Percentiles rank a stretch among this genome's conserved stretches.
phyloP scores from a whole-genome alignment of 2,329 filamentous ascomycete genomes.

The Fusarium metavorans region DNA sequence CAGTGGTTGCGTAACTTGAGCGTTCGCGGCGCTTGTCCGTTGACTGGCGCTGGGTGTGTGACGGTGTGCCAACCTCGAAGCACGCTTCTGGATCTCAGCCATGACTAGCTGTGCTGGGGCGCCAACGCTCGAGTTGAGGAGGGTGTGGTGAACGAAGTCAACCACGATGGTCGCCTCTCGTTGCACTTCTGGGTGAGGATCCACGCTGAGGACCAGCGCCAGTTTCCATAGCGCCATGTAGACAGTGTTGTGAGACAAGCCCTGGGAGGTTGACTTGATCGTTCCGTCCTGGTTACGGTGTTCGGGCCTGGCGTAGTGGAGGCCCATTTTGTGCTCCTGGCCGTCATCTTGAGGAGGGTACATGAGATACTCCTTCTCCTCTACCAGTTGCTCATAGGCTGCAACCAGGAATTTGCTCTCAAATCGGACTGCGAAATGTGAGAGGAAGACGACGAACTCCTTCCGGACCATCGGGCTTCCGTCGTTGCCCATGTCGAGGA shows the following conservation, averaged over 20 bases:
- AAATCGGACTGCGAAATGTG: slow-evolving; percentile 89
- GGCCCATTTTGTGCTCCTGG: slow-evolving; percentile 70
- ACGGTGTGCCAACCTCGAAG: slow-evolving; percentile 60
- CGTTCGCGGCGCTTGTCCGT: slow-evolving; percentile 56
- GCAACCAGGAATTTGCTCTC: slow-evolving; percentile 92
- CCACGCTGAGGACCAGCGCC: slow-evolving; percentile 87
- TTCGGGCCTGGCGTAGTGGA: slow-evolving; percentile 70
- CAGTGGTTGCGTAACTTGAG: slow-evolving; percentile 56
- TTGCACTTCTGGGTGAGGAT: slow-evolving; percentile 94
- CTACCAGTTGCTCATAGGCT: slow-evolving; percentile 88
- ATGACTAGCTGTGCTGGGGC: slow-evolving; percentile 77
- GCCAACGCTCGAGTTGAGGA: slow-evolving; percentile 83
- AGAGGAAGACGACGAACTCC: slow-evolving; percentile 93
- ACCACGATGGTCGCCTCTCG: slow-evolving; percentile 86
- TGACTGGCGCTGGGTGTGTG: slow-evolving; percentile 57
- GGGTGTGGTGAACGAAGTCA: slow-evolving; percentile 83
- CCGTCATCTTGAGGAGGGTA: slow-evolving; percentile 68
- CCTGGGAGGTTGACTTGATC: slow-evolving; percentile 67
- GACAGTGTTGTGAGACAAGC: slow-evolving; percentile 85
- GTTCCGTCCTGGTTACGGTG: slow-evolving; percentile 68
- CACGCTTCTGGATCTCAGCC: slow-evolving; percentile 74
- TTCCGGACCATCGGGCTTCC: slow-evolving; percentile 94
- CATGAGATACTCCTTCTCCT: slow-evolving; percentile 79
- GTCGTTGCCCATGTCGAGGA: slow-evolving; percentile 92
- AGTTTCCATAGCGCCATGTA: slow-evolving; percentile 97